phyloP scores from a whole-genome alignment of 2,329 filamentous ascomycete species.

The Ramularia endophylla region DNA sequence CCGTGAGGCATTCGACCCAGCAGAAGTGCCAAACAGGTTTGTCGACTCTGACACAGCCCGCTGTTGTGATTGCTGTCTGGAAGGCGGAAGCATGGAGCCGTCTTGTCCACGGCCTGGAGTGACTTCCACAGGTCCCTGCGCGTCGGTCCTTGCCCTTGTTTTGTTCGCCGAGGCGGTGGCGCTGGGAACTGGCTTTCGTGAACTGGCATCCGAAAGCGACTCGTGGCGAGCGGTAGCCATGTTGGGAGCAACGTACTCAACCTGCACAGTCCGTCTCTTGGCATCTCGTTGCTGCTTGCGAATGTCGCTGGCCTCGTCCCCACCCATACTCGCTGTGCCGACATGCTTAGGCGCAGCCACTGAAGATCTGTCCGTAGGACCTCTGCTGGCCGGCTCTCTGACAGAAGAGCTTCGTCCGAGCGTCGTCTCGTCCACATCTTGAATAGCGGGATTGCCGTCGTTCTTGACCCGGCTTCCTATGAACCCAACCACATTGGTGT shows the following conservation, averaged over 20 bases:
- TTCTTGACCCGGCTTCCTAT: slow-evolving; percentile 95
- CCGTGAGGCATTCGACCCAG: slow-evolving; percentile 45
- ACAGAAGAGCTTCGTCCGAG: slow-evolving; percentile 88
- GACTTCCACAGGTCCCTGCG: slow-evolving; percentile 46
- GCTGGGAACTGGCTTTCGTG: slow-evolving; percentile 10
- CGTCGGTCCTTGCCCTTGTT: slow-evolving; percentile 51
- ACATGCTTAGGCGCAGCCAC: slow-evolving; percentile 14
- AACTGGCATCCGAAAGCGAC: slow-evolving; percentile 26
- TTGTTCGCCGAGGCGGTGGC: slow-evolving; percentile 26
- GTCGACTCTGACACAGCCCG: slow-evolving; percentile 47
- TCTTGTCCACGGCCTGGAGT: slow-evolving; percentile 25
- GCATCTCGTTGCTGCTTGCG: slow-evolving; percentile 65
- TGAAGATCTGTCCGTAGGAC: slow-evolving; percentile 17
- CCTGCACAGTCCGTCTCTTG: slow-evolving; percentile 90
- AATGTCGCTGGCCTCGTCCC: slow-evolving; percentile 20
- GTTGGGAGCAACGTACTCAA: slow-evolving; percentile 91
- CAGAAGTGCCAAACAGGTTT: slow-evolving; percentile 25
- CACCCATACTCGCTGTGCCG: slow-evolving; percentile 16
- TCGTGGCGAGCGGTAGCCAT: slow-evolving; percentile 77
- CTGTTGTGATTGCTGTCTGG: slow-evolving; percentile 36
- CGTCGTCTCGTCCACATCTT: slow-evolving; percentile 49
- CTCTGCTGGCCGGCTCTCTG: slow-evolving; percentile 63
- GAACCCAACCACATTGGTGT: slow-evolving; percentile 91
- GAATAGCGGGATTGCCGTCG: slow-evolving; percentile 66
- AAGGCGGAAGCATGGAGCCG: slow-evolving; percentile 30